Evolutionary conservation across 495 filamentous ascomycete species (phyloP).

Genomic region (Penicillium steckii): DNA sequence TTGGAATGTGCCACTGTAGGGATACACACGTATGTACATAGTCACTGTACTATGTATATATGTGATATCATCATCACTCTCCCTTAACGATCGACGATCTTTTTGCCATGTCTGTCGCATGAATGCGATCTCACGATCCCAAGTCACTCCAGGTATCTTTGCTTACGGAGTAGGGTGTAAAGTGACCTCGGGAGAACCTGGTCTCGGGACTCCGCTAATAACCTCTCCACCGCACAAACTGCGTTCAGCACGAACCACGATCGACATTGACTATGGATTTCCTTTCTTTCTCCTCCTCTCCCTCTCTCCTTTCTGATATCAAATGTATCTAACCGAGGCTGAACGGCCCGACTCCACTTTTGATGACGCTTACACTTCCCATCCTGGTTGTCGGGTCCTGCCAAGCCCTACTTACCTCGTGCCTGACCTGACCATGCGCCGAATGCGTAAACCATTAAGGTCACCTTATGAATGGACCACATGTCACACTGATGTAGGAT

Average conservation of each 20-base stretch:
- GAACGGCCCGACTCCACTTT: background rate
- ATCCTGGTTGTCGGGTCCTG: conserved; percentile 18
- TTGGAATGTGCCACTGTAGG: background rate
- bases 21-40: background rate
- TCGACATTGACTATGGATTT: background rate
- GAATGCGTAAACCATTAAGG: no score
- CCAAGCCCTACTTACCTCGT: conserved; percentile 9
- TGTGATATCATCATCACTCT: no score
- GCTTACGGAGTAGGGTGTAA: background rate
- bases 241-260: background rate
- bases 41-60: background rate
- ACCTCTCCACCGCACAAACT: background rate
- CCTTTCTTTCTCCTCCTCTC: no score
- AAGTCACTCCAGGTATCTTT: conserved; percentile 9
- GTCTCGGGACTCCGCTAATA: conserved; percentile 1
- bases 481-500: no score
- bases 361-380: conserved; percentile 21
- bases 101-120: background rate
- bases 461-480: no score
- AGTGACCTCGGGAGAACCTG: conserved; percentile 12
- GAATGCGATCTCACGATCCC: conserved; percentile 3
- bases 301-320: conserved; percentile 23
- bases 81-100: conserved; percentile 1
- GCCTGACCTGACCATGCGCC: conserved; percentile 1
- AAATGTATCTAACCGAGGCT: conserved; percentile 1